Conservation (phyloP, 352 stramenopile species). For the Phytophthora chlamydospora region DNA sequence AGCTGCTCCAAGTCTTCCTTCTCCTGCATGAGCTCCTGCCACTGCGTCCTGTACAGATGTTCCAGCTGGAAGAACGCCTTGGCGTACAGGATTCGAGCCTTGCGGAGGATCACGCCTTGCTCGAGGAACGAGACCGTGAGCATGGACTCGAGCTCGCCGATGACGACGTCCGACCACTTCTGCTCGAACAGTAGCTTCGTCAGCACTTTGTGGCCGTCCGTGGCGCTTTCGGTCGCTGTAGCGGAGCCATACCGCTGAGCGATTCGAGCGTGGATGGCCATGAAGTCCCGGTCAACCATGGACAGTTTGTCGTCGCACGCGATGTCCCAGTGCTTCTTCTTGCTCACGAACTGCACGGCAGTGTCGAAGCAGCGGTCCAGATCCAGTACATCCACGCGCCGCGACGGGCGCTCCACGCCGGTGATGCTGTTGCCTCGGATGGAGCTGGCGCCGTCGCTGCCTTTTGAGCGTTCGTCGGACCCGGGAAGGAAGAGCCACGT, state of each 20-base stretch:
- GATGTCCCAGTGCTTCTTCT: constrained; percentile 52
- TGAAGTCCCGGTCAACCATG: constrained; percentile 73
- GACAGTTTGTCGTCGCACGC: constrained; percentile 52
- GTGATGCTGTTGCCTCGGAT: constrained; percentile 50
- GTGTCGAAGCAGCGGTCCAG: constrained; percentile 73
- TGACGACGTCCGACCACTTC: constrained; percentile 90
- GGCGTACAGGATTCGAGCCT: constrained; percentile 81
- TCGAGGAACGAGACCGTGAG: constrained; percentile 89
- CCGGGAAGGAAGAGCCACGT: constrained; percentile 79
- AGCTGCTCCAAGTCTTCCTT: constrained; percentile 47
- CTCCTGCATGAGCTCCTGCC: constrained; percentile 39
- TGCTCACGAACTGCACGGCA: constrained; percentile 66
- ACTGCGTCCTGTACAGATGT: constrained; percentile 46
- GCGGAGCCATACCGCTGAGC: constrained; percentile 34
- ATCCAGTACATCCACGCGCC: constrained; percentile 71
- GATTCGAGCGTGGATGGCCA: constrained; percentile 59
- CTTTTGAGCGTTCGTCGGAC: constrained; percentile 62
- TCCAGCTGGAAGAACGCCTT: constrained; percentile 81
- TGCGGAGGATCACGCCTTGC: constrained; percentile 82
- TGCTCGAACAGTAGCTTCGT: constrained; percentile 85
- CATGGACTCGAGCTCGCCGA: constrained; percentile 89
- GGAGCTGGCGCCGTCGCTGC: constrained; percentile 44
- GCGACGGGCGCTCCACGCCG: constrained; percentile 62
- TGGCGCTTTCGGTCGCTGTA: background rate
- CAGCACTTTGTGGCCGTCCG: constrained; percentile 43